phyloP scores from a whole-genome alignment of 1,284 basidiomycete species.

The Agroathelia rolfsii region DNA sequence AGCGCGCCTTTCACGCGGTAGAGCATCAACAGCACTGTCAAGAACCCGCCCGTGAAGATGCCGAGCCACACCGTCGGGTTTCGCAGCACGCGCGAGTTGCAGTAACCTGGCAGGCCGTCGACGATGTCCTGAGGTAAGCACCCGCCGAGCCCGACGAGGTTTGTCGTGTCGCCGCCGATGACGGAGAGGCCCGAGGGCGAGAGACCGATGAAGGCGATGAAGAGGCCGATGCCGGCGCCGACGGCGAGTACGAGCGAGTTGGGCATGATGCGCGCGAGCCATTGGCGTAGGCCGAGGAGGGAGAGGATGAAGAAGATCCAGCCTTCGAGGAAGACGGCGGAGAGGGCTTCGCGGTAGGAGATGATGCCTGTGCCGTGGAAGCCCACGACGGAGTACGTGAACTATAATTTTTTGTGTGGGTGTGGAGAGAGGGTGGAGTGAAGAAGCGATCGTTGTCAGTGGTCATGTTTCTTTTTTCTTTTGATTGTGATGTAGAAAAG shows the following conservation, averaged over 20 bases:
- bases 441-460: too few relatives aligned
- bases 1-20: slow-evolving; percentile 83
- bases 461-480: too few relatives aligned
- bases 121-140: slow-evolving; percentile 52
- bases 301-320: slow-evolving; percentile 83
- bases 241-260: slow-evolving; percentile 80
- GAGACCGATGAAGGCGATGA: slow-evolving; percentile 50
- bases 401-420: too few relatives aligned
- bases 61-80: slow-evolving; percentile 84
- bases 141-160: slow-evolving; percentile 76
- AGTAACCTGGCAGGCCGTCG: slow-evolving; percentile 54
- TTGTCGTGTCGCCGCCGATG: slow-evolving; percentile 65
- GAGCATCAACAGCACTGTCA: slow-evolving; percentile 73
- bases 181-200: slow-evolving; percentile 50
- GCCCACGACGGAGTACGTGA: slow-evolving; percentile 83
- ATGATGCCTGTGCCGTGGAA: slow-evolving; percentile 72
- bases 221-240: slow-evolving; percentile 81
- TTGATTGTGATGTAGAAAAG: too few relatives aligned
- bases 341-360: slow-evolving; percentile 74
- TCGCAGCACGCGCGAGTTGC: slow-evolving; percentile 57
- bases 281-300: slow-evolving; percentile 79
- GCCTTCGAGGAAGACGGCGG: slow-evolving; percentile 85
- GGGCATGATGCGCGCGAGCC: slow-evolving; percentile 83
- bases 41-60: slow-evolving; percentile 81
- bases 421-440: too few relatives aligned